Percentiles rank a stretch among this genome's conserved stretches.
Conservation (phyloP, 2,329 filamentous ascomycete species). For the Blumeria graminis region DNA sequence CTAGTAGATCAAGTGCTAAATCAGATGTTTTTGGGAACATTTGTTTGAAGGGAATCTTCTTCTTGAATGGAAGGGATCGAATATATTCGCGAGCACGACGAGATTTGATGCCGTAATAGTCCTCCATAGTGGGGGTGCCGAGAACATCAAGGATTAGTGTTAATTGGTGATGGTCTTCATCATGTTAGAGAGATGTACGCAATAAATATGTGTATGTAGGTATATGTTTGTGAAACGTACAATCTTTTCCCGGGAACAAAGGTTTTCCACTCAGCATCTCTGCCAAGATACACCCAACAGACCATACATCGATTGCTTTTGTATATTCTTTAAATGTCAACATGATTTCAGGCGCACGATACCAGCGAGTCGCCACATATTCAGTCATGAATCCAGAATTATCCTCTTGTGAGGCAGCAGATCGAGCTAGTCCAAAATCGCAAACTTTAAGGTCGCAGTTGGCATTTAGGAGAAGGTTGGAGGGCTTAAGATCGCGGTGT, state of each 20-base stretch:
- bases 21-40: conserved; percentile 99
- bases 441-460: conserved; percentile 99
- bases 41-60: conserved; percentile 94
- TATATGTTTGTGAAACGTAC: conserved; percentile 25
- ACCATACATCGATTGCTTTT: conserved; percentile 98
- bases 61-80: conserved; percentile 93
- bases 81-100: conserved; percentile 94
- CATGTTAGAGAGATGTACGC: conserved; percentile 5
- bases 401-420: conserved; percentile 89
- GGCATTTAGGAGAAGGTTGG: conserved; percentile 86
- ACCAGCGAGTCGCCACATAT: conserved; percentile 98
- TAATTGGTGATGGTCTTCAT: conserved; percentile 78
- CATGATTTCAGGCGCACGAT: conserved; percentile 98
- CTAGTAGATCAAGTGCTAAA: conserved; percentile 72
- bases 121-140: conserved; percentile 96
- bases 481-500: conserved; percentile 91
- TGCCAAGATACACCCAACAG: conserved; percentile 88
- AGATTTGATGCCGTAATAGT: conserved; percentile 99
- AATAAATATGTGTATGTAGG: too few relatives aligned
- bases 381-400: conserved; percentile 99
- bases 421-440: conserved; percentile 89
- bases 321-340: conserved; percentile 99
- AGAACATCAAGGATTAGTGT: conserved; percentile 93
- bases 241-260: conserved; percentile 94
- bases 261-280: conserved; percentile 99